Conservation (phyloP, 2,329 filamentous ascomycete genomes). For the Trichocomaceae sp. region DNA sequence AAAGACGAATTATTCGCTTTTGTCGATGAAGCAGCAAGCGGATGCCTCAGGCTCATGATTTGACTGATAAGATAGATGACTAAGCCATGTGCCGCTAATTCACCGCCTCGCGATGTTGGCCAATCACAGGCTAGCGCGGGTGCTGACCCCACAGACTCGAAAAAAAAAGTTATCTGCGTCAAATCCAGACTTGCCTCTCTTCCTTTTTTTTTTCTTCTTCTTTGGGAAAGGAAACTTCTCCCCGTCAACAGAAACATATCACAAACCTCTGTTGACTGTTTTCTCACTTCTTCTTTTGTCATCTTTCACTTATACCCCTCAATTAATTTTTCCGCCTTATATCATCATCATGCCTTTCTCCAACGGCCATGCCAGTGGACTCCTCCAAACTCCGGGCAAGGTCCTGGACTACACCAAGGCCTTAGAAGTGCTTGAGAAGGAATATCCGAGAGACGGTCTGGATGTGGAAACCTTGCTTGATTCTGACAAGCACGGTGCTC, state of each 20-base stretch:
- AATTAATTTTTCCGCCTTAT: slow-evolving; percentile 18
- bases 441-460: slow-evolving; percentile 82
- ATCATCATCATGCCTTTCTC: slow-evolving; percentile 62
- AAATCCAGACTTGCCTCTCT: slow-evolving; percentile 13
- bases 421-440: slow-evolving; percentile 66
- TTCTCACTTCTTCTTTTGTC: slow-evolving; percentile 21
- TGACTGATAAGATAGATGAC: background rate
- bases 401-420: slow-evolving; percentile 69
- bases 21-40: background rate
- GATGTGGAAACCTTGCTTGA: slow-evolving; percentile 81
- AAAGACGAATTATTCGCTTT: background rate
- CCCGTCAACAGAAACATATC: slow-evolving; percentile 51
- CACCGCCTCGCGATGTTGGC: background rate
- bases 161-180: slow-evolving; percentile 11
- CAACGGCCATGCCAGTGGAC: slow-evolving; percentile 55
- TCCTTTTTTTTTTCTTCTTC: slow-evolving; percentile 45
- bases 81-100: background rate
- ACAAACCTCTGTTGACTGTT: slow-evolving; percentile 41
- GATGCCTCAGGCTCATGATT: background rate
- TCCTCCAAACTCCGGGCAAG: slow-evolving; percentile 44
- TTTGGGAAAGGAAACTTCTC: slow-evolving; percentile 54
- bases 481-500: slow-evolving; percentile 81
- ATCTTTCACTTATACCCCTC: slow-evolving; percentile 10
- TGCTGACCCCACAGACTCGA: slow-evolving; percentile 8
- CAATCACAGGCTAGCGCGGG: slow-evolving; percentile 7